Evolutionary conservation across 768 basidiomycete species (phyloP).

Genomic region (Daedalea quercina): DNA sequence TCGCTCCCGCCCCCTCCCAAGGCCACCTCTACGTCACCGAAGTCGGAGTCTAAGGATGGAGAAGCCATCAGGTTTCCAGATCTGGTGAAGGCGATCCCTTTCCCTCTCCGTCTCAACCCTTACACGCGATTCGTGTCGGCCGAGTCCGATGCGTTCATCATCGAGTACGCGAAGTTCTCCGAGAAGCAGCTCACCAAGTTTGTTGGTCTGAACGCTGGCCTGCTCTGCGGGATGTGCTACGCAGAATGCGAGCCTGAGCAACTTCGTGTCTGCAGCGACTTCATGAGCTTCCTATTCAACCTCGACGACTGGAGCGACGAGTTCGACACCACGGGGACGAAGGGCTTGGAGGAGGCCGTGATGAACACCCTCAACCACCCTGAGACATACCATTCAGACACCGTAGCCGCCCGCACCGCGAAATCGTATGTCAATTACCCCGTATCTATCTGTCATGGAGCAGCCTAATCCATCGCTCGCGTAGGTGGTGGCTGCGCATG

Average conservation of each 20-base stretch:
- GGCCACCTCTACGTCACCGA: not conserved
- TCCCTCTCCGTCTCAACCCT: slow-evolving; percentile 28
- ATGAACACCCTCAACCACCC: slow-evolving; percentile 24
- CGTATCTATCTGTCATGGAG: not conserved
- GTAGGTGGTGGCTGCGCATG: slow-evolving; percentile 31
- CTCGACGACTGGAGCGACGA: slow-evolving; percentile 39
- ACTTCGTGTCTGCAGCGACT: slow-evolving; percentile 61
- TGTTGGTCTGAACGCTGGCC: slow-evolving; percentile 55
- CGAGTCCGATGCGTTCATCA: slow-evolving; percentile 32
- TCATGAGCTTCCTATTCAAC: slow-evolving; percentile 45
- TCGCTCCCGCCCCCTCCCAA: not conserved
- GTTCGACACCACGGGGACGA: slow-evolving; percentile 16
- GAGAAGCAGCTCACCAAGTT: slow-evolving; percentile 29
- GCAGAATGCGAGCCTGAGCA: slow-evolving; percentile 46
- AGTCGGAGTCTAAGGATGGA: slow-evolving; percentile 4
- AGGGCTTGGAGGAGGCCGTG: slow-evolving; percentile 19
- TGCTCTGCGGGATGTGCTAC: slow-evolving; percentile 62
- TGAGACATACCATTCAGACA: slow-evolving; percentile 18
- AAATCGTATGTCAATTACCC: slow-evolving; percentile 12
- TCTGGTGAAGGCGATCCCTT: slow-evolving; percentile 32
- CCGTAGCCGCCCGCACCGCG: slow-evolving; percentile 16
- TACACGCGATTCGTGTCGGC: slow-evolving; percentile 29
- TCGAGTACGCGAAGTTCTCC: slow-evolving; percentile 23
- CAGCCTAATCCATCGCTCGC: not conserved
- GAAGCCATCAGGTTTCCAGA: slow-evolving; percentile 31